Base-by-base conservation (phyloP, 768 basidiomycete species). In the Daedalea quercina region DNA sequence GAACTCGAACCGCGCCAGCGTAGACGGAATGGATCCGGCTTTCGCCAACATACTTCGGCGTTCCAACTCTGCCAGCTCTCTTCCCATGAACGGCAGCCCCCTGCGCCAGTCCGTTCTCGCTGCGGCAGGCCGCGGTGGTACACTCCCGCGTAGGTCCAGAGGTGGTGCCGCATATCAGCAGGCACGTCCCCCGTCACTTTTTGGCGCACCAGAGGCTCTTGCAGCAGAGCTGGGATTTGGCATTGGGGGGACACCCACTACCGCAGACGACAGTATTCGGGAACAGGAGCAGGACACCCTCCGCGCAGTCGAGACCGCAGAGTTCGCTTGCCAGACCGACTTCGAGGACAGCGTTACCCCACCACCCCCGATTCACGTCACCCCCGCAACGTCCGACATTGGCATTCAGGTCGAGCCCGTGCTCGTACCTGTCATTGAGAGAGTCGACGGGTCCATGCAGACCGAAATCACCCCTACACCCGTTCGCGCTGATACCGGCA, bases 1-100 rank as follows among this genome's bases (percentile, higher is more conserved):
- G 12, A 67, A 64, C 9, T 84, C 83, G 3, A 86, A 87, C 60
- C 75, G 84, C 33, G 79, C 79, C 6, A 88, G 84, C 60, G 78
- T 90, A 3, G 89, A 92, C 52, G 90, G 89, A 42, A 89, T 94
- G 86, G 91, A 93, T 56, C 91, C 92, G 9, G 77, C 71, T 0
- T 94, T 90, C 62, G 89, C 90, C 50, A 88, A 87, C 54, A 76
- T 90, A 13, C 79, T 92, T 43, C 80, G 80, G 51, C 82, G 84
- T 37, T 69, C 76, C 3, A 67, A 70, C 0, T 75, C 71, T 19
- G 65, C 69, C 44, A 71, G 69, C 37, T 71, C 75, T 2, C 45
- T 76, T n/a, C 67, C 65, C 2, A 76, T 77, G 31, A 64, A 72
- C 51, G 70, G 73, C 17, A 85, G 83, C 60, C 85, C 87, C 42